These are phyloP conservation scores for Begonia peltatifolia DNA, from an alignment of 306 rosid species.

Conservation along the genomic window DNA sequence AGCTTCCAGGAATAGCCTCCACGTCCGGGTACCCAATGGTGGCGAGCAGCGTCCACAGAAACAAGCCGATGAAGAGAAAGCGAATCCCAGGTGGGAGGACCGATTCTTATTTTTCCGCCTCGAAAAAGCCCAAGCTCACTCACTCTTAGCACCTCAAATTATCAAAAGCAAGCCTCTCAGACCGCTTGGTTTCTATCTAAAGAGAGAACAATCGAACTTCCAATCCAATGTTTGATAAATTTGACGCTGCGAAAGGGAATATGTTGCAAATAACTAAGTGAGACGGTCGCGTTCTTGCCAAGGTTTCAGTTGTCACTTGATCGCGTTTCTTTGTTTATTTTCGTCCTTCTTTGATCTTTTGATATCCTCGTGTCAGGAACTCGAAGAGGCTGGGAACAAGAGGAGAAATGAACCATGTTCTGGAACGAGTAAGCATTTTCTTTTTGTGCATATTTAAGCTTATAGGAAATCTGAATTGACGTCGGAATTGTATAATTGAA, in stretches of 20 bases:
- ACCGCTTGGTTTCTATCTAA: conserved; percentile 20
- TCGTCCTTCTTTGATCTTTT: not conserved
- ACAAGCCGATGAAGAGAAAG: conserved; percentile 43
- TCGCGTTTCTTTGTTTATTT: not conserved
- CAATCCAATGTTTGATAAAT: conserved; percentile 10
- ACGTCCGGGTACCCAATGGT: conserved; percentile 27
- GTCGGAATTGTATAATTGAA: no score
- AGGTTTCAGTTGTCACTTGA: conserved; percentile 23
- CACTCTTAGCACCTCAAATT: conserved; percentile 15
- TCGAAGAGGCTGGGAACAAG: conserved; percentile 76
- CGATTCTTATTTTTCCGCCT: conserved; percentile 16
- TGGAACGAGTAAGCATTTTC: conserved; percentile 52
- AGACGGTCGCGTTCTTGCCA: conserved; percentile 60
- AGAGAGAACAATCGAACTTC: conserved; percentile 2
- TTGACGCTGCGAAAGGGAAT: conserved; percentile 18
- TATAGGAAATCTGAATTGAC: no score
- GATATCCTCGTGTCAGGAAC: conserved; percentile 39
- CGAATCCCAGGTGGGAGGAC: conserved; percentile 22
- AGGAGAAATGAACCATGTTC: conserved; percentile 61
- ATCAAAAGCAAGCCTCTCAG: conserved; percentile 6
- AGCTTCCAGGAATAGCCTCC: not conserved
- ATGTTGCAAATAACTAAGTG: conserved; percentile 27
- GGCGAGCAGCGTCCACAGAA: conserved; percentile 31
- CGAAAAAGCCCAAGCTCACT: conserved; percentile 37
- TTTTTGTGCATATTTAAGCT: no score